Evolutionary conservation across 2,329 filamentous ascomycete species (phyloP), one percentile per base, ranked within the genome.

Genomic region (Madurella mycetomatis): DNA sequence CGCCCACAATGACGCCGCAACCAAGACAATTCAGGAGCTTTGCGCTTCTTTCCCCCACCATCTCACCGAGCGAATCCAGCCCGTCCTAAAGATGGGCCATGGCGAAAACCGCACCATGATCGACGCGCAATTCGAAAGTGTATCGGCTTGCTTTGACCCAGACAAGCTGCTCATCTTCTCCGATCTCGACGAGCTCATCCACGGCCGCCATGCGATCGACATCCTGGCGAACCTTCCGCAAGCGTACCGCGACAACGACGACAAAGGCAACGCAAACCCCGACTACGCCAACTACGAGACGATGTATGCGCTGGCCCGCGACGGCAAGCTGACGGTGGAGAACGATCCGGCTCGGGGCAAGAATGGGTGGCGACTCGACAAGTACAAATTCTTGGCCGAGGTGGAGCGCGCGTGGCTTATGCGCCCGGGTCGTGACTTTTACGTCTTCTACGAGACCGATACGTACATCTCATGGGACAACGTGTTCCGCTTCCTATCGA

Each of bases 381-480:
- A 78, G 62, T 82, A 76, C 72, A 82, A 82, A 64, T 82, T 82
- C 57, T 63, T 82, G 31, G 77, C 79, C 41, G 79, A 80, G 73
- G 68, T 82, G 4, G 76, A 80, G 54, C 67, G 73, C 30, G 75
- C 78, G 1, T 79, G 77, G 67, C 66, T 70, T 30, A 65, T 68
- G 51, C 76, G 75, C 32, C 74, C 74, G 2, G 66, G 72, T n/a
- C 74, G 75, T 44, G 70, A 77, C 37, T 82, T 80, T 73, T 82
- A 79, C 60, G 73, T 82, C 50, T 80, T 81, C 63, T 75, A 79
- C 45, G 79, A 82, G 60, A 77, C 78, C 2, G 79, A 82, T 62
- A 82, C 79, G 47, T 80, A 73, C 57, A 51, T 76, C 13, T 67
- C 71, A 13, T 76, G 73, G 73, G 70, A 73, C 57, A 78, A 75